Conservation (phyloP, 352 stramenopile species). For the Globisporangium parvum region DNA sequence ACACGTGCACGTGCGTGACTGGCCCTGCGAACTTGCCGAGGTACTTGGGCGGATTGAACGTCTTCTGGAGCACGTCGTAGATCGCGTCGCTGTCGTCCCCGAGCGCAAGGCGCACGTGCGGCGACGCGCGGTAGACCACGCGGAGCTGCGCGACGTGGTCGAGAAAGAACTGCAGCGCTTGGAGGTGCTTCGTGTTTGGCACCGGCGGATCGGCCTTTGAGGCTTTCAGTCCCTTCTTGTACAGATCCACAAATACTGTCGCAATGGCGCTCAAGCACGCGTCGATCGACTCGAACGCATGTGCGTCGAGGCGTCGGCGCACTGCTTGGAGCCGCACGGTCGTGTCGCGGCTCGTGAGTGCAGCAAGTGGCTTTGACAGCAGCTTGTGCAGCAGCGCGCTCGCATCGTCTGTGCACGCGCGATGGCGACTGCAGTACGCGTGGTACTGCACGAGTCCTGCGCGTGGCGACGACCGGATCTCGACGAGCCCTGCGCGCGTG, state of each 20-base stretch:
- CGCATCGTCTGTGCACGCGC: slow-evolving; percentile 28
- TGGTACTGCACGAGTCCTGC: slow-evolving; percentile 34
- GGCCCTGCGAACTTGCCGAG: slow-evolving; percentile 51
- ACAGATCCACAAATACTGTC: slow-evolving; percentile 38
- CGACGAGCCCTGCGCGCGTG: slow-evolving; percentile 26
- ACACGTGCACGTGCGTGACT: slow-evolving; percentile 48
- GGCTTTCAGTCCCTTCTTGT: slow-evolving; percentile 37
- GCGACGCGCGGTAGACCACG: slow-evolving; percentile 33
- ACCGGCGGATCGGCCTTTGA: slow-evolving; percentile 46
- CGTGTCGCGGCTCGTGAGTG: slow-evolving; percentile 47
- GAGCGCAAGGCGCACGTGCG: slow-evolving; percentile 18
- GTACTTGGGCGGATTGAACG: slow-evolving; percentile 48
- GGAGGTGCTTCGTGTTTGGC: slow-evolving; percentile 55
- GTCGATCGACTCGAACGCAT: slow-evolving; percentile 33
- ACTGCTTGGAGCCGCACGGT: slow-evolving; percentile 37
- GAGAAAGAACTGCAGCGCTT: slow-evolving; percentile 64
- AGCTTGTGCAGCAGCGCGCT: slow-evolving; percentile 43
- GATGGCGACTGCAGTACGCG: slow-evolving; percentile 69
- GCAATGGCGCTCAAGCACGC: slow-evolving; percentile 35
- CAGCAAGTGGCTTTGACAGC: slow-evolving; percentile 38
- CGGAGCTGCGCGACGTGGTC: slow-evolving; percentile 60
- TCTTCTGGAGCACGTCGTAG: slow-evolving; percentile 37
- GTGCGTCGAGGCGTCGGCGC: slow-evolving; percentile 29
- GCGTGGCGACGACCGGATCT: slow-evolving; percentile 14
- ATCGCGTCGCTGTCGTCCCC: slow-evolving; percentile 49